Conservation (phyloP, 805 yeast species). For the Schwanniomyces occidentalis region DNA sequence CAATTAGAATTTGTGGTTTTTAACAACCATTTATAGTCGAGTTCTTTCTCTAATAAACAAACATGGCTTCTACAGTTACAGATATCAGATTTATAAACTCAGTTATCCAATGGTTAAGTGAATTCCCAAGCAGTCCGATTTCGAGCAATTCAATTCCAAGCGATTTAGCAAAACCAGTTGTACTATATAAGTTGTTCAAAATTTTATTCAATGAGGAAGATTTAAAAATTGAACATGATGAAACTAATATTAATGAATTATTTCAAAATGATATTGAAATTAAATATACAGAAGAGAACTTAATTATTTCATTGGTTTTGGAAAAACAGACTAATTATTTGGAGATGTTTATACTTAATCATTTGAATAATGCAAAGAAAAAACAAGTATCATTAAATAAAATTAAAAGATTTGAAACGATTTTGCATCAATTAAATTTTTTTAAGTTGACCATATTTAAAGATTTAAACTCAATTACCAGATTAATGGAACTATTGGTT, state of each 20-base stretch:
- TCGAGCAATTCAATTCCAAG: constrained; percentile 4
- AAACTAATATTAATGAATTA: constrained; percentile 1
- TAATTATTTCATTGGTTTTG: constrained; percentile 4
- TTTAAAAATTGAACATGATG: constrained; percentile 4
- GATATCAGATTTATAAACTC: constrained; percentile 14
- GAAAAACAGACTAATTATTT: constrained; percentile 2
- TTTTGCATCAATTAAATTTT: constrained; percentile 8
- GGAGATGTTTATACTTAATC: constrained; percentile 7
- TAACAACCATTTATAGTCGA: background rate
- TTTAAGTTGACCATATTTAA: constrained; percentile 15
- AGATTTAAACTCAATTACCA: constrained; percentile 14
- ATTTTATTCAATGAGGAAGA: constrained; percentile 18
- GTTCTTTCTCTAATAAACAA: too few species aligned
- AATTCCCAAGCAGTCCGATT: constrained; percentile 21
- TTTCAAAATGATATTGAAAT: constrained; percentile 1
- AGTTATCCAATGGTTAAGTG: constrained; percentile 22
- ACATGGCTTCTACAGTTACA: constrained; percentile 5
- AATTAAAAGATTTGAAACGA: constrained; percentile 5
- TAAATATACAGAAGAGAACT: background rate
- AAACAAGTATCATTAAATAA: constrained; percentile 4
- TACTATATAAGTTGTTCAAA: constrained; percentile 11
- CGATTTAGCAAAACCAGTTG: constrained; percentile 16
- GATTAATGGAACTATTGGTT: constrained; percentile 17
- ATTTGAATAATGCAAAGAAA: constrained; percentile 7
- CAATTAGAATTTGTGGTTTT: constrained; percentile 2